Conservation (phyloP, 192 early-diverging fungal genomes). For the Mortierella hygrophila region DNA sequence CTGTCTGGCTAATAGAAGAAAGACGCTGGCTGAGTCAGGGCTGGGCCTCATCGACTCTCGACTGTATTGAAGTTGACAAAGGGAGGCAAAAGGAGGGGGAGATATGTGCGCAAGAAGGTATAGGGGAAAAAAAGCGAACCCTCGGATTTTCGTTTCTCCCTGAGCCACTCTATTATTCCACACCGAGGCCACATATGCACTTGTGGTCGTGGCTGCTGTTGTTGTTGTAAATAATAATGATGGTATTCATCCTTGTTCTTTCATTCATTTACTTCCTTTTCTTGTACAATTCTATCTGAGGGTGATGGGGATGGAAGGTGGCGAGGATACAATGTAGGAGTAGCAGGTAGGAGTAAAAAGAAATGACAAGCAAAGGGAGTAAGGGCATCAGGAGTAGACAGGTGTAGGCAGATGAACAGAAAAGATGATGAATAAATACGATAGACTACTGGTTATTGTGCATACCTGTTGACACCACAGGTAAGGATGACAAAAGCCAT, state of each 20-base stretch:
- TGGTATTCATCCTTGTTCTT: background rate
- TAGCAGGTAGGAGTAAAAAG: too few species aligned
- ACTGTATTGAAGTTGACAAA: background rate
- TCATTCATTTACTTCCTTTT: background rate
- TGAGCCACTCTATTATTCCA: background rate
- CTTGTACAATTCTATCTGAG: background rate
- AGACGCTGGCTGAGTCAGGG: background rate
- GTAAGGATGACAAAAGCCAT: background rate
- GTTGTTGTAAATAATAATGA: background rate
- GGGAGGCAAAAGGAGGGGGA: background rate
- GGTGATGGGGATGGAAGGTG: too few species aligned
- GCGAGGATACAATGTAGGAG: too few species aligned
- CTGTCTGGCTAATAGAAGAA: background rate
- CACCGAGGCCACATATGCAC: background rate
- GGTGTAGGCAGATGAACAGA: too few species aligned
- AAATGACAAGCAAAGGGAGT: too few species aligned
- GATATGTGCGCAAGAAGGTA: background rate
- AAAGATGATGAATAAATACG: too few species aligned
- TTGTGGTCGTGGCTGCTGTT: background rate
- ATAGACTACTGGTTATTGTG: too few species aligned
- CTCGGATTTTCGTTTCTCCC: constrained; percentile 8
- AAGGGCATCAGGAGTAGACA: too few species aligned
- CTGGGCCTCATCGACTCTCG: background rate
- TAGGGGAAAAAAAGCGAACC: background rate
- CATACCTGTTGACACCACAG: background rate